These are phyloP conservation scores for Exutisphaerella laricina DNA, from an alignment of 2,329 filamentous ascomycete genomes.

Conservation along the genomic window DNA sequence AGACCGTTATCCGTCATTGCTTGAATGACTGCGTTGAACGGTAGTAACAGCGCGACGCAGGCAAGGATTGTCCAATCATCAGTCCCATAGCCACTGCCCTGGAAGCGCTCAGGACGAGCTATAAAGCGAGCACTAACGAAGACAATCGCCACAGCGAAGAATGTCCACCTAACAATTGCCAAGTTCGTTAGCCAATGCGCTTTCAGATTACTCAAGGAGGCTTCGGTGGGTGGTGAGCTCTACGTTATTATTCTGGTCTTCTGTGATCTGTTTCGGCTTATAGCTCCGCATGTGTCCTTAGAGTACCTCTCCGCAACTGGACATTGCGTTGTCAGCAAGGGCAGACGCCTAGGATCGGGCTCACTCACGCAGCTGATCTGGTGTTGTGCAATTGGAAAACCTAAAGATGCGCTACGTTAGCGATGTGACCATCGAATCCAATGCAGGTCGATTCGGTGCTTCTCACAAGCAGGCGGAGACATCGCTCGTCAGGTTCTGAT, in stretches of 20 bases:
- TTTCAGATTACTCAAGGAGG: no score
- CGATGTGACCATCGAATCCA: no score
- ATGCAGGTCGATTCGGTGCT: no score
- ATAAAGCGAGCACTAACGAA: constrained; percentile 17
- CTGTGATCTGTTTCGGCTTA: constrained; percentile 9
- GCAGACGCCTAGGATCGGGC: background rate
- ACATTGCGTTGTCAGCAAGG: constrained; percentile 3
- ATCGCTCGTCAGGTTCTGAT: constrained; percentile 17
- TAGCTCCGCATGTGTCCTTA: constrained; percentile 16
- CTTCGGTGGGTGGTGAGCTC: no score
- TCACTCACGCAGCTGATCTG: constrained; percentile 14
- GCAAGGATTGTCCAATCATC: constrained; percentile 20
- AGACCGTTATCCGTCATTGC: constrained; percentile 18
- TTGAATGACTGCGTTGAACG: constrained; percentile 15
- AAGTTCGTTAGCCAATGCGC: no score
- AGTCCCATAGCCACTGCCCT: constrained; percentile 18
- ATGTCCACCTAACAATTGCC: no score
- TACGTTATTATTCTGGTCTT: constrained; percentile 9
- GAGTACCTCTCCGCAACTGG: constrained; percentile 16
- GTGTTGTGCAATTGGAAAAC: constrained; percentile 19
- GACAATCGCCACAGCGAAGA: constrained; percentile 16
- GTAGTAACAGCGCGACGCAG: constrained; percentile 14
- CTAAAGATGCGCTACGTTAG: no score
- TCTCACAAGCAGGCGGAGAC: constrained; percentile 16
- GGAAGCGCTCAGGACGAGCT: constrained; percentile 16